These are phyloP conservation scores for Arthroderma sp. DNA, from an alignment of 2,329 filamentous ascomycete species.

Conservation along the genomic window DNA sequence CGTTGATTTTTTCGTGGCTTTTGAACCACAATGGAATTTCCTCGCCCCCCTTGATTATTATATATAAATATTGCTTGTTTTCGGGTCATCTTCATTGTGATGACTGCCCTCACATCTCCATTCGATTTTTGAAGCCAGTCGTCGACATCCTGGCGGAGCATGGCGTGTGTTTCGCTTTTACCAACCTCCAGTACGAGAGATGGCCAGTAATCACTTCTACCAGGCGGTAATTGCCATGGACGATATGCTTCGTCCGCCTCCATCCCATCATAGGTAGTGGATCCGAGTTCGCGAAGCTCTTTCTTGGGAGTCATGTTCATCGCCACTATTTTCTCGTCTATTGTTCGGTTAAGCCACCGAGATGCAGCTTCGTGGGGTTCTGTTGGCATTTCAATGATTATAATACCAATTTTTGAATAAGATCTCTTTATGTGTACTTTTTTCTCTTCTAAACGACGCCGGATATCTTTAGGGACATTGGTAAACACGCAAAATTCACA, in stretches of 20 bases:
- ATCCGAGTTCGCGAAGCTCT: background rate
- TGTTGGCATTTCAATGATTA: background rate
- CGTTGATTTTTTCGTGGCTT: background rate
- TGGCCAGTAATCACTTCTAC: constrained; percentile 2
- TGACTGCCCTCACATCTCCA: background rate
- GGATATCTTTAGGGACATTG: background rate
- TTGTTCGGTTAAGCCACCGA: background rate
- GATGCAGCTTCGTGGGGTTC: background rate
- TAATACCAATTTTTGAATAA: background rate
- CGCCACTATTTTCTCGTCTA: background rate
- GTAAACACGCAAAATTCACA: background rate
- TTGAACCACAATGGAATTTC: background rate
- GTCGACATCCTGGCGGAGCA: constrained; percentile 1
- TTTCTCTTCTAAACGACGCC: background rate
- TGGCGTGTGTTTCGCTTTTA: background rate
- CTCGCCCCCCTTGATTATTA: background rate
- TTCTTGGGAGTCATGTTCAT: background rate
- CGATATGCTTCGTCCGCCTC: background rate
- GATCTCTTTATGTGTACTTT: background rate
- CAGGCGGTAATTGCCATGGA: background rate
- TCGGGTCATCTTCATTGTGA: constrained; percentile 1
- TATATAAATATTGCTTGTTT: background rate
- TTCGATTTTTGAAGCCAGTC: constrained; percentile 2
- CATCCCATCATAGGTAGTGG: background rate
- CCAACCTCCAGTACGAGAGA: constrained; percentile 5